These are phyloP conservation scores for Fusarium sp. DNA, from an alignment of 2,329 filamentous ascomycete species.

Conservation along the genomic window DNA sequence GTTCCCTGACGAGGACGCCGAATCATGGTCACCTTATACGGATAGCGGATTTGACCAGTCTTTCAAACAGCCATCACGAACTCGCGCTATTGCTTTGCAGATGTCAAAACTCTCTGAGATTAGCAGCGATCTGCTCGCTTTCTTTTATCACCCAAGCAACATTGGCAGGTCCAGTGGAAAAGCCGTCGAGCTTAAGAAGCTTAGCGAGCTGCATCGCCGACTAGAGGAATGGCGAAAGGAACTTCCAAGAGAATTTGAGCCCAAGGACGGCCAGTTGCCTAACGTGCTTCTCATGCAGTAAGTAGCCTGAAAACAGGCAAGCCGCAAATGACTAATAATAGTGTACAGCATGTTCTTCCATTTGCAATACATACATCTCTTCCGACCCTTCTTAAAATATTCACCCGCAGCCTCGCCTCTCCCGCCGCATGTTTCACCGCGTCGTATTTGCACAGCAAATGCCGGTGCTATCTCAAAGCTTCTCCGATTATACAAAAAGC, in stretches of 20 bases:
- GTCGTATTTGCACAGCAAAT: conserved; percentile 91
- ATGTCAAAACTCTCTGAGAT: conserved; percentile 91
- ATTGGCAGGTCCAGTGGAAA: conserved; percentile 78
- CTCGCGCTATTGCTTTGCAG: conserved; percentile 84
- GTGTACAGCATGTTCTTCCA: conserved; percentile 92
- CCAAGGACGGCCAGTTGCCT: conserved; percentile 89
- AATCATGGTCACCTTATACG: conserved; percentile 89
- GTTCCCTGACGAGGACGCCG: conserved; percentile 88
- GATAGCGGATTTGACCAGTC: conserved; percentile 83
- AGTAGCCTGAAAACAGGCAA: conserved; percentile 58
- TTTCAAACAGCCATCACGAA: conserved; percentile 84
- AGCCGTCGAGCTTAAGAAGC: conserved; percentile 88
- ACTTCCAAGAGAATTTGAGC: conserved; percentile 87
- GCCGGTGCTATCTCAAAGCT: conserved; percentile 92
- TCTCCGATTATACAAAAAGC: conserved; percentile 94
- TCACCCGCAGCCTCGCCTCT: conserved; percentile 84
- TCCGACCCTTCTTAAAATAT: conserved; percentile 95
- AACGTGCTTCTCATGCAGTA: conserved; percentile 88
- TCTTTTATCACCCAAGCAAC: conserved; percentile 89
- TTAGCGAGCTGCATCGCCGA: conserved; percentile 91
- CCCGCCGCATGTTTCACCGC: conserved; percentile 88
- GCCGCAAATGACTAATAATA: conserved; percentile 19
- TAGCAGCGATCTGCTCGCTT: conserved; percentile 88
- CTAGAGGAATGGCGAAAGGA: conserved; percentile 91
- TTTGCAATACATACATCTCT: conserved; percentile 94